phyloP scores from a whole-genome alignment of 2,329 filamentous ascomycete genomes.

The Alternaria sp. region DNA sequence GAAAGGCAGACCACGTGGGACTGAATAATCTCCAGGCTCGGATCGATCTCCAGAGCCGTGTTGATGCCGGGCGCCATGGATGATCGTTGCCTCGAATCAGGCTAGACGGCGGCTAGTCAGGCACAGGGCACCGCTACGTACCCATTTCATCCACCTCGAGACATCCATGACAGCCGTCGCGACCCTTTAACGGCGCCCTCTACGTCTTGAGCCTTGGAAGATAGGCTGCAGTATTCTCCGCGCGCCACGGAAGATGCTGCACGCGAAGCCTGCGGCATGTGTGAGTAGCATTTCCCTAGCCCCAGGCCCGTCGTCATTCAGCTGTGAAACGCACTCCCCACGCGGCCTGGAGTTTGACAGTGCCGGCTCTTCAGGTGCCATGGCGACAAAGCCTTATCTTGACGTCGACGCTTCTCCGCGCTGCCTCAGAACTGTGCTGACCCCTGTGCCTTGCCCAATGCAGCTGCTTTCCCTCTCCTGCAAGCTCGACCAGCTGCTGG shows the following conservation, averaged over 20 bases:
- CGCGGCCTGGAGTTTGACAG: conserved; percentile 20
- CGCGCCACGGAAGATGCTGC: conserved; percentile 42
- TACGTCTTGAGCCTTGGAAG: conserved; percentile 21
- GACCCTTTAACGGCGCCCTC: conserved; percentile 11
- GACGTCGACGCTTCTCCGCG: conserved; percentile 24
- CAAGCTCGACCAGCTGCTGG: conserved; percentile 48
- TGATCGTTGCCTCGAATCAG: conserved; percentile 32
- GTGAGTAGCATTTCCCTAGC: conserved; percentile 34
- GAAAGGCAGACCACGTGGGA: conserved; percentile 19
- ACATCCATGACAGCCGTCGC: conserved; percentile 9
- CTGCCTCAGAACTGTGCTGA: conserved; percentile 37
- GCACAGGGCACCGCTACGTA: conserved; percentile 22
- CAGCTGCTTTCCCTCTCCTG: conserved; percentile 50
- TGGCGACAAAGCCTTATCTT: conserved; percentile 24
- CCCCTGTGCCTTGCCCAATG: conserved; percentile 27
- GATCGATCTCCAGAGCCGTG: conserved; percentile 33
- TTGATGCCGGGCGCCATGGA: conserved; percentile 22
- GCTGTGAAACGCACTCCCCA: conserved; percentile 25
- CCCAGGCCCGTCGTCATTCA: conserved; percentile 11
- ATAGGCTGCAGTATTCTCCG: conserved; percentile 24
- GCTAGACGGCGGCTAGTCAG: conserved; percentile 28
- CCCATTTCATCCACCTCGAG: conserved; percentile 20
- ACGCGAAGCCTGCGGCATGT: conserved; percentile 45
- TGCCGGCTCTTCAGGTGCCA: conserved; percentile 22
- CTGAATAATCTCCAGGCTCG: conserved; percentile 12